Evolutionary conservation across 2,329 filamentous ascomycete species (phyloP).

Genomic region (Lasiodiplodia gonubiensis): DNA sequence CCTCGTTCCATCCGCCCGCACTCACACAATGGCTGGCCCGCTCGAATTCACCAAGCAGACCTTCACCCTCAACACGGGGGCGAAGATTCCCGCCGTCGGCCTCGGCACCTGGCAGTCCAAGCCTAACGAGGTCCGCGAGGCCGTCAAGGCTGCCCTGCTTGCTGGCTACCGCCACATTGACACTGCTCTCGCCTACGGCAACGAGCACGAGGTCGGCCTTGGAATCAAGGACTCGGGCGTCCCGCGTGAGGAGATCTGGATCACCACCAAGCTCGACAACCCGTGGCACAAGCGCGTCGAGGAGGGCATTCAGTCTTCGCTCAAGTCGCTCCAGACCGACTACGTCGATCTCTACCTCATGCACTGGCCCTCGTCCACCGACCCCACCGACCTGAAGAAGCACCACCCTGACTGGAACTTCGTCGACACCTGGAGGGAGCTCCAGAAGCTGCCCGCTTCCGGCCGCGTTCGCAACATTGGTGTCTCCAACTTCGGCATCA

Average conservation of each 20-base stretch:
- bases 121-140: constrained; percentile 70
- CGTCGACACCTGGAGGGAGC: constrained; percentile 75
- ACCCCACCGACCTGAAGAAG: constrained; percentile 68
- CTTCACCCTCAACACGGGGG: constrained; percentile 69
- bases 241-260: constrained; percentile 70
- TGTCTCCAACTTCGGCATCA: constrained; percentile 84
- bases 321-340: constrained; percentile 67
- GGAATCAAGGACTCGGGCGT: constrained; percentile 72
- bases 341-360: constrained; percentile 75
- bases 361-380: constrained; percentile 69
- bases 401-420: constrained; percentile 80
- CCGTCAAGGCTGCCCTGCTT: constrained; percentile 72
- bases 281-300: constrained; percentile 74
- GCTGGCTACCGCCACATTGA: constrained; percentile 78
- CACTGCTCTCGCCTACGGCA: constrained; percentile 78
- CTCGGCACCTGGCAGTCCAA: constrained; percentile 81
- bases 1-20: constrained; percentile 3
- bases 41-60: constrained; percentile 47
- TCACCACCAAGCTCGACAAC: constrained; percentile 86
- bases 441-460: constrained; percentile 71
- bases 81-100: constrained; percentile 77
- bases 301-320: constrained; percentile 64
- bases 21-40: constrained; percentile 33
- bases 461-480: constrained; percentile 82
- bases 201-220: constrained; percentile 74